Evolutionary conservation across 148 eudicot genomes (phyloP), one percentile per base, ranked within the genome.

Genomic region (Gaultheria prostrata): DNA sequence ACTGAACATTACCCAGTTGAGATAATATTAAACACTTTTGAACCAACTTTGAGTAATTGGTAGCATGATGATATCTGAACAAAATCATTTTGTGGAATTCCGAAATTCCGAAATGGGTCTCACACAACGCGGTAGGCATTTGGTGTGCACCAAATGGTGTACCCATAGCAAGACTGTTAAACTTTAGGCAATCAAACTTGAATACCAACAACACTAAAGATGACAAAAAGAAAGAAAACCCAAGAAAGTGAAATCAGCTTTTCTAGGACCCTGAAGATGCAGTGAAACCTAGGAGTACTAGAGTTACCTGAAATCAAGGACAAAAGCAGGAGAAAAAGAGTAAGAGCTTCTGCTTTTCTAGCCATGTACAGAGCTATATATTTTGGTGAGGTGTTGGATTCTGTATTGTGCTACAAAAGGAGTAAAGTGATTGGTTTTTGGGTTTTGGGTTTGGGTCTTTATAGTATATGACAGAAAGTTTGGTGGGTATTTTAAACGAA

Each of bases 291-390:
- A 67, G 33, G 35, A 67, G 18, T 67, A 9, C 70, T 50, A 39
- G 63, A 2, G 8, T 78, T 78, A 90, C 90, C 92, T 85, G 89
- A 86, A 85, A 86, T 49, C 28, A 53, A 79, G 86, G 83, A 76
- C n/a, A 85, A 39, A 7, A 87, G 24, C 24, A 87, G 71, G 76
- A 88, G 79, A 61, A 39, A 70, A 32, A 88, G 59, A 74, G 79
- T 48, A 53, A 83, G 45, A 63, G 85, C 43, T 57, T 72, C 50
- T 69, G 80, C 51, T 57, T 76, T 74, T 63, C 70, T 28, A 67
- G 35, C 72, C 39, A 67, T 12, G 8, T 61, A 12, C 1, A 26
- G 17, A 24, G 18, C 33, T 65, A 26, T 63, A 4, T 54, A 54
- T 57, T 1, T 65, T 65, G 69, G 33, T 28, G 71, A 11, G 28